Evolutionary conservation across 140 eudicot genomes (phyloP).

Genomic region (Cichorium intybus): DNA sequence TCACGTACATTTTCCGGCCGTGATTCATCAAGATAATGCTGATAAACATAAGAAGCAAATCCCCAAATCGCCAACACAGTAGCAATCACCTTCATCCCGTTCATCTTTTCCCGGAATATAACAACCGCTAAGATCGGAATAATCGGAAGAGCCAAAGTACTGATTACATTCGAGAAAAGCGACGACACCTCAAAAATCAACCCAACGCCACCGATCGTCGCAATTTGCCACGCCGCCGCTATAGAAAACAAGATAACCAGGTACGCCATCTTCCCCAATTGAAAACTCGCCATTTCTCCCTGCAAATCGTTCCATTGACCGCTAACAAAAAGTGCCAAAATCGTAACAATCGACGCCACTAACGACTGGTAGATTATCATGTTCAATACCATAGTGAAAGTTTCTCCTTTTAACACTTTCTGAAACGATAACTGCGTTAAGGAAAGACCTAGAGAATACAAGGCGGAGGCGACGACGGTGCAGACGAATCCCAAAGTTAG

Average conservation of each 20-base stretch:
- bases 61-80: constrained; percentile 60
- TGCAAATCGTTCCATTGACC: constrained; percentile 45
- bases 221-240: constrained; percentile 48
- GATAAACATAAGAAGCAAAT: constrained; percentile 60
- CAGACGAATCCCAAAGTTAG: constrained; percentile 34
- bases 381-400: constrained; percentile 26
- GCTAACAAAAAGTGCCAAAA: constrained; percentile 39
- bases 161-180: constrained; percentile 53
- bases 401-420: constrained; percentile 39
- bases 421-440: constrained; percentile 37
- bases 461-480: constrained; percentile 43
- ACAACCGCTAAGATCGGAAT: constrained; percentile 50
- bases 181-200: constrained; percentile 62
- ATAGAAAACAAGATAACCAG: constrained; percentile 30
- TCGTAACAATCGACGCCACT: constrained; percentile 27
- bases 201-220: constrained; percentile 43
- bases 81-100: constrained; percentile 47
- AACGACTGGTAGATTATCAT: constrained; percentile 39
- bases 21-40: constrained; percentile 47
- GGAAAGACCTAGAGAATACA: constrained; percentile 39
- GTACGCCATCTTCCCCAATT: constrained; percentile 34
- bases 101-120: constrained; percentile 55
- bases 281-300: constrained; percentile 36
- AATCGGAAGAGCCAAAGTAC: constrained; percentile 46
- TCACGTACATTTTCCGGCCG: background rate